Base-by-base conservation (phyloP, 495 filamentous ascomycete genomes). In the Tuber calosporum region DNA sequence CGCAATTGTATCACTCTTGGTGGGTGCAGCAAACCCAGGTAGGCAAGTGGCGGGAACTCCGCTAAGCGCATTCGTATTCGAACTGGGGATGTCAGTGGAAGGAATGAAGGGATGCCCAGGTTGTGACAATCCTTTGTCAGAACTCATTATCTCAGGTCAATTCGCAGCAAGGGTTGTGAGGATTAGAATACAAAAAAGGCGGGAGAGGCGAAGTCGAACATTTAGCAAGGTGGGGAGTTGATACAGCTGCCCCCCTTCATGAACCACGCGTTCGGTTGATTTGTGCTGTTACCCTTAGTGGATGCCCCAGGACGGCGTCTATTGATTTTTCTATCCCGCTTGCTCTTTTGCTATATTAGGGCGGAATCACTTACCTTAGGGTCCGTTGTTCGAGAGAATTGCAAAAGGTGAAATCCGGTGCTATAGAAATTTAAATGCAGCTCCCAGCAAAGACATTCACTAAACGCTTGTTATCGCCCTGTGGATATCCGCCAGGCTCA, bases 41-140 rank as follows among this genome's bases (percentile, higher is more conserved):
- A 30, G 53, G 26, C 26, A 26, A 17, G 26, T 15, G 5, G 53
- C n/a, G 53, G 53, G 53, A 34, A 34, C 26, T 15, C 53, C 53
- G 15, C 53, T 34, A 30, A 34, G 53, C 6, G 53, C 26, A 34
- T 3, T 34, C 13, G 30, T 34, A 13, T 17, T 34, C 11, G 53
- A 34, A 30, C 48, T 22, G 9, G 42, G 26, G 37, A n/a, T n/a
- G n/a, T 19, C 45, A 20, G 36, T 67, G 1, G 36, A 19, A n/a
- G 41, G 70, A 34, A 26, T 67, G 48, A 67, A 68, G 22, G 53
- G 48, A 62, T 62, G 53, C 30, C 53, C 53, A 34, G 53, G 13
- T 19, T 0, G 53, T 34, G 19, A 26, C 53, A 62, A 62, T 34
- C 53, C 53, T 30, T 62, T 62, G 53, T 62, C 53, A 62, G 53